phyloP scores from a whole-genome alignment of 768 basidiomycete genomes.

The Baorangia bicolor region DNA sequence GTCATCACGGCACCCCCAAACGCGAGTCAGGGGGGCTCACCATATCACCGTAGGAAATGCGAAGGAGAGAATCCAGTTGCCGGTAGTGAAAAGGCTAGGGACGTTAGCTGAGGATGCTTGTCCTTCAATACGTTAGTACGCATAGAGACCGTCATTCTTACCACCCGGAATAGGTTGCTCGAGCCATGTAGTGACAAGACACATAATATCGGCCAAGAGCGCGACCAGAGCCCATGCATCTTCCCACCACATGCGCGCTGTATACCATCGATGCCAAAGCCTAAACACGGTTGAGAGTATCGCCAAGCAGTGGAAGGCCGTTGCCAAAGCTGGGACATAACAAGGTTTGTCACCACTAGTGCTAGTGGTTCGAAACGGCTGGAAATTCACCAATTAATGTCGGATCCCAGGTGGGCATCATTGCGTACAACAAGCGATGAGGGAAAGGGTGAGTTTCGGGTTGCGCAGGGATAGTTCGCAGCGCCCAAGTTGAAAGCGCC shows the following conservation, averaged over 20 bases:
- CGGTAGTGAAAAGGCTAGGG: neutral
- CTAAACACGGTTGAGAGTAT: slow-evolving; percentile 1
- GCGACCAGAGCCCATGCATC: neutral
- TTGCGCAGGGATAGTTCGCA: neutral
- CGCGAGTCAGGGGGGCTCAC: neutral
- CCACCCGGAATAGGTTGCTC: neutral
- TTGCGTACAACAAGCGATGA: neutral
- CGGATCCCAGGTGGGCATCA: neutral
- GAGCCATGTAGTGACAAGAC: neutral
- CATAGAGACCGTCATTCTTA: neutral
- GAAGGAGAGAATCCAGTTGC: neutral
- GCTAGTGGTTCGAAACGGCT: neutral
- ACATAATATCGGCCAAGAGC: neutral
- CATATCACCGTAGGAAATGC: slow-evolving; percentile 2
- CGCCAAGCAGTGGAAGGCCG: neutral
- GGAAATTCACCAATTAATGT: neutral
- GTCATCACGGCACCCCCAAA: neutral
- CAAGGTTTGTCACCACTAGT: neutral
- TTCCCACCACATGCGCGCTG: neutral
- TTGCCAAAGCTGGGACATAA: neutral
- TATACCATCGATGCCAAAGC: slow-evolving; percentile 2
- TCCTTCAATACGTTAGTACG: neutral
- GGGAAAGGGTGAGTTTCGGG: neutral
- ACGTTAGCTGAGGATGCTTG: neutral
- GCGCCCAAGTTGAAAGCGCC: neutral